Base-by-base conservation (phyloP, 805 yeast species). In the Yarrowia sp. region DNA sequence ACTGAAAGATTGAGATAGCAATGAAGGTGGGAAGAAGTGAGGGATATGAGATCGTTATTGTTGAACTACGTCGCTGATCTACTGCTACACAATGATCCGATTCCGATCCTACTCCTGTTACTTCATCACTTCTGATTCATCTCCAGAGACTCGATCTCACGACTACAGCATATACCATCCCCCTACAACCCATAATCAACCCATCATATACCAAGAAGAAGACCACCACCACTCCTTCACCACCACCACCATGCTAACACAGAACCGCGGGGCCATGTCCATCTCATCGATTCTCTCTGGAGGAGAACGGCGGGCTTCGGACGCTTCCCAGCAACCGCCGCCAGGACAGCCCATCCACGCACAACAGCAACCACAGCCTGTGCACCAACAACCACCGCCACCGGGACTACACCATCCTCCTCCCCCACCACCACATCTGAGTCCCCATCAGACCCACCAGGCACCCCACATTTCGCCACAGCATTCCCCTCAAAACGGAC, bases 281-380 rank as follows among this genome's bases (percentile, higher is more conserved):
- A 71, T 71, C 19, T 71, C 73, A 8, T 63, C 72, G 16, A 50
- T 71, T 26, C 68, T 71, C 55, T 63, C 72, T 48, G 64, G 59
- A 2, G 59, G 59, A 53, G 59, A 56, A 42, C 64, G 64, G 8
- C 49, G 64, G 15, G 41, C 41, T 3, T 52, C 68, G 8, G 71
- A 69, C 15, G 58, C 40, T 38, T 38, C 40, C 12, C 40, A 38
- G 40, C 58, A 32, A 8, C 38, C 38, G 4, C 53, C 38, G 5
- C 46, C 46, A 12, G 16, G 19, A 42, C 46, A 42, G 16, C 40
- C 12, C 40, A 38, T 10, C 40, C 40, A 38, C 40, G 12, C 40
- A 38, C 40, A 38, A 38, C 40, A 38, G 8, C 40, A 38, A 38
- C 40, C 10, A 38, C 40, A 38, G 12, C 40, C 10, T 2, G 12